A percentile compares a stretch with the other conserved stretches of the same genome.
phyloP scores from a whole-genome alignment of 2,329 filamentous ascomycete genomes.

The Cytospora paraplurivora region DNA sequence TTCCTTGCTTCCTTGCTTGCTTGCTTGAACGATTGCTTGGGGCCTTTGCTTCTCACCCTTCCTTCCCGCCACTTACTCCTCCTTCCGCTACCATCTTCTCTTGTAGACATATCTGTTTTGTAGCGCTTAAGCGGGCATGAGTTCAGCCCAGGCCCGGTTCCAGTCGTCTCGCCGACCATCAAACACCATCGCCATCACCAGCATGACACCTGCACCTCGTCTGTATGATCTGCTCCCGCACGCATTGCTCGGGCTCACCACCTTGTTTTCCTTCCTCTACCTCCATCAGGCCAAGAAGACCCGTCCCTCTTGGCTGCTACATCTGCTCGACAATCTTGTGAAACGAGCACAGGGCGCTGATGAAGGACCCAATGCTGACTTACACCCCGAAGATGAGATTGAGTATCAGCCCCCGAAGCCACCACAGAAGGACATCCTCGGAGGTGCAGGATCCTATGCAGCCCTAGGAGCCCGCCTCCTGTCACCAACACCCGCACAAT shows the following conservation, averaged over 20 bases:
- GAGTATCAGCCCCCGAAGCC: constrained; percentile 74
- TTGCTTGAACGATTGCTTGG: not conserved
- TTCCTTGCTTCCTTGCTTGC: not conserved
- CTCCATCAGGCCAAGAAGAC: constrained; percentile 10
- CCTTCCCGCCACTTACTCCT: not conserved
- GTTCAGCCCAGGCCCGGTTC: not conserved
- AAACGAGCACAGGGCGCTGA: not conserved
- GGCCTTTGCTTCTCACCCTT: too few relatives aligned
- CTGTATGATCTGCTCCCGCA: constrained; percentile 13
- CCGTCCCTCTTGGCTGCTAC: constrained; percentile 7
- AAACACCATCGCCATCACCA: too few relatives aligned
- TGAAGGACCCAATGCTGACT: constrained; percentile 29
- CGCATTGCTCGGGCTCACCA: constrained; percentile 17
- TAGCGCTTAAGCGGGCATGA: not conserved
- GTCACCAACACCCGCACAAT: constrained; percentile 65
- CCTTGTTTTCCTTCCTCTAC: constrained; percentile 16
- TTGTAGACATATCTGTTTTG: not conserved
- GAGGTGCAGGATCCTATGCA: constrained; percentile 84
- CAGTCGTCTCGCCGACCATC: not conserved
- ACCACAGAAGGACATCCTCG: constrained; percentile 74
- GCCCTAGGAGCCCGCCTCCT: constrained; percentile 88
- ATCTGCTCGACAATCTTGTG: not conserved
- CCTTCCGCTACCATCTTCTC: not conserved
- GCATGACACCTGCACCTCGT: not conserved
- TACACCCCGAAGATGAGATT: constrained; percentile 69